Evolutionary conservation across 495 filamentous ascomycete species (phyloP).

Genomic region (Neurospora tetraspora): DNA sequence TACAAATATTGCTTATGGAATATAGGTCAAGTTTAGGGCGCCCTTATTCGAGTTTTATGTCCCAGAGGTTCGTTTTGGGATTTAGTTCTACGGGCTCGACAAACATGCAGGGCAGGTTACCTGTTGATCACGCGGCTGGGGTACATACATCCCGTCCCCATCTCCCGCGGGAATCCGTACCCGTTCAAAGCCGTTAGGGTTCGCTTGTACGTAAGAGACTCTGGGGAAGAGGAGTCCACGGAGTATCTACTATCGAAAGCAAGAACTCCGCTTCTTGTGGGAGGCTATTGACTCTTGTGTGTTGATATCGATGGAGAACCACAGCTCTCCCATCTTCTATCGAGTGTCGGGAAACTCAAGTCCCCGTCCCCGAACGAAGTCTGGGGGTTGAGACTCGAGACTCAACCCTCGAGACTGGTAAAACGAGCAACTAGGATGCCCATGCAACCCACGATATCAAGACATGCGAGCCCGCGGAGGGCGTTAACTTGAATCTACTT

Average conservation of each 20-base stretch:
- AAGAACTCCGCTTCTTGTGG: not conserved
- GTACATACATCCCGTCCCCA: no score
- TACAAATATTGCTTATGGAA: not conserved
- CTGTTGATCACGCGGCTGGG: no score
- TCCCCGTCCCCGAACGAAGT: not conserved
- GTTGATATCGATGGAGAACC: no score
- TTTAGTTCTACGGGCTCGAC: no score
- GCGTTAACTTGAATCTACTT: not conserved
- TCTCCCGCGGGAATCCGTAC: no score
- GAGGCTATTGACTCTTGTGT: no score
- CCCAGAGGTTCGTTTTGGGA: no score
- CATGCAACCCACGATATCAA: not conserved
- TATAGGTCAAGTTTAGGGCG: no score
- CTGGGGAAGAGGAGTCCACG: not conserved
- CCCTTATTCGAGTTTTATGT: no score
- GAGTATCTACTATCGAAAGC: not conserved
- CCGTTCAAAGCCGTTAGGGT: not conserved
- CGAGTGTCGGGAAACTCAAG: not conserved
- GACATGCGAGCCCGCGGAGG: not conserved
- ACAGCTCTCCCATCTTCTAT: no score
- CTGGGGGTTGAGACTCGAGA: not conserved
- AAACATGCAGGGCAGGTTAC: no score
- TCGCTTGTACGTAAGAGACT: not conserved
- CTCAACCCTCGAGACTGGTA: not conserved
- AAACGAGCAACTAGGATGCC: not conserved